Evolutionary conservation across 257 asterid species (phyloP), one percentile per base, ranked within the genome.

Genomic region (Echites panduratus): DNA sequence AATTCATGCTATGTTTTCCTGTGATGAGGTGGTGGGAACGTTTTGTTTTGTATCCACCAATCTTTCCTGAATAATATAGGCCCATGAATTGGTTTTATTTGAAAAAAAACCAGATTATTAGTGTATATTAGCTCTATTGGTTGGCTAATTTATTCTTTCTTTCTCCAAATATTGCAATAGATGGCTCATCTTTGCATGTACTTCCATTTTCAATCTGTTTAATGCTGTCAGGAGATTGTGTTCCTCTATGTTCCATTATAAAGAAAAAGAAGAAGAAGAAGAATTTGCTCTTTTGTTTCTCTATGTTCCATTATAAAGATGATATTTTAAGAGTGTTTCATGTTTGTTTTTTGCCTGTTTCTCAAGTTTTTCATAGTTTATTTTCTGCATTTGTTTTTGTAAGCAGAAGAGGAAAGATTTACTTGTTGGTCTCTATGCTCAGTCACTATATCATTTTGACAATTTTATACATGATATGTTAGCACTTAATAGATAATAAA

Each of bases 361-460:
- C 7, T 35, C 20, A 61, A n/a, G 45, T 32, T n/a, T n/a, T n/a
- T n/a, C n/a, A n/a, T n/a, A n/a, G n/a, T n/a, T n/a, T n/a, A n/a
- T n/a, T n/a, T n/a, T 48, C 53, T 57, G 48, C 35, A 2, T 38
- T 24, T 70, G 66, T 1, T 52, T 52, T 80, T 9, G 68, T 44
- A n/a, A n/a, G 73, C 86, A 93, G 95, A 89, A 90, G 86, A 79
- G 44, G 35, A 93, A 93, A 79, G 98, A 96, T 48, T 10, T 57
- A 17, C 64, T 7, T 2, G 17, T 26, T 57, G 64, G 13, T 54
- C 4, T 0, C 16, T 48, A n/a, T 49, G 6, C 2, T 24, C 1
- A 4, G 16, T 57, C 38, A 10, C 16, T 7, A n/a, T n/a, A n/a
- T n/a, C n/a, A n/a, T n/a, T n/a, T n/a, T n/a, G n/a, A n/a, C n/a